Percentiles rank a stretch among this genome's conserved stretches.
Evolutionary conservation across 257 asterid genomes (phyloP).

Genomic region (Thymus quinquecostatus): DNA sequence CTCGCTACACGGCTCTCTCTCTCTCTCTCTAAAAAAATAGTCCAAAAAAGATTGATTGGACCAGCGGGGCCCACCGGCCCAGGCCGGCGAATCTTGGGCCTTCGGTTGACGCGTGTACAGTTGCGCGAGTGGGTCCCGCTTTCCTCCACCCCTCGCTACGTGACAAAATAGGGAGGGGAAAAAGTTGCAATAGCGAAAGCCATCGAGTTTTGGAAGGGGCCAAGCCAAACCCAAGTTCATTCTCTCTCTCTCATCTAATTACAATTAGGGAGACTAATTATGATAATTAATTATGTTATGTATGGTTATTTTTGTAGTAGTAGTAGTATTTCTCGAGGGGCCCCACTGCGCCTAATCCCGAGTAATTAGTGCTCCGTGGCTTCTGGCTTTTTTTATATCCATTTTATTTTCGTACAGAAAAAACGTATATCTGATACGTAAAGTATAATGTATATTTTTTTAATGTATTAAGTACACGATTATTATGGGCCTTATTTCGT

Average conservation of each 20-base stretch:
- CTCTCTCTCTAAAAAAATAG: conserved; percentile 13
- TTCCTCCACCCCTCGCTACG: conserved; percentile 3
- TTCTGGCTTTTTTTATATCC: conserved; percentile 27
- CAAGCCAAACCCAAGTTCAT: background rate
- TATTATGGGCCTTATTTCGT: too few relatives aligned
- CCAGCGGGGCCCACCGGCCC: conserved; percentile 38
- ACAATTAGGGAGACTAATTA: too few relatives aligned
- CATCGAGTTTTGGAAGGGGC: conserved; percentile 29
- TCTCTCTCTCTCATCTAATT: background rate
- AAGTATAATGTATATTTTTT: too few relatives aligned
- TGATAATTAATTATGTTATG: too few relatives aligned
- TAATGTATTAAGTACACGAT: too few relatives aligned
- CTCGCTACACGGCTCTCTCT: conserved; percentile 55
- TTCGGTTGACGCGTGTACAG: conserved; percentile 72
- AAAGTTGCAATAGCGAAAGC: conserved; percentile 12
- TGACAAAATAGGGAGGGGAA: conserved; percentile 23
- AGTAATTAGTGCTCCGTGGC: conserved; percentile 34
- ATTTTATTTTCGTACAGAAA: too few relatives aligned
- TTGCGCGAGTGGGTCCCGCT: conserved; percentile 22
- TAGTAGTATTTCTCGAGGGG: background rate
- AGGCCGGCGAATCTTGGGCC: conserved; percentile 51
- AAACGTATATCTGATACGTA: too few relatives aligned
- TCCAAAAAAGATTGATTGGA: conserved; percentile 55
- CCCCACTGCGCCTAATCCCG: conserved; percentile 35
- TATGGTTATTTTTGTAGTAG: too few relatives aligned